Percentiles rank a stretch among this genome's conserved stretches.
Evolutionary conservation across 169 alveolate species (phyloP).

Genomic region (Besnoitia besnoiti): DNA sequence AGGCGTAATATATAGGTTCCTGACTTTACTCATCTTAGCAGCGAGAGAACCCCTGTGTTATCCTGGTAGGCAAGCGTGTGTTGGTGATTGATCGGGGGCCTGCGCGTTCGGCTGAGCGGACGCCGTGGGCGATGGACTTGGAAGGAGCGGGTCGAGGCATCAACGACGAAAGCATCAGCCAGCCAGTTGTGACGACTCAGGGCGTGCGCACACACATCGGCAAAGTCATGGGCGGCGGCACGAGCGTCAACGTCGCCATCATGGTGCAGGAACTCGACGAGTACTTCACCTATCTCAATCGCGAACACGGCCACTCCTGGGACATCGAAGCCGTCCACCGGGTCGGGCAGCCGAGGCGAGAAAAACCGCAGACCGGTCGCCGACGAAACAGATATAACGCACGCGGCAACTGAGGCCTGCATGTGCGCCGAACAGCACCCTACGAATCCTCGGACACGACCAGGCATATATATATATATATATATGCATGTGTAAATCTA

Average conservation of each 20-base stretch:
- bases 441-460: too few relatives aligned
- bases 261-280: constrained; percentile 67
- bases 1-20: too few relatives aligned
- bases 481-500: too few relatives aligned
- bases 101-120: constrained; percentile 45
- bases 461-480: too few relatives aligned
- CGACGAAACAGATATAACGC: neutral
- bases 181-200: constrained; percentile 70
- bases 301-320: constrained; percentile 49
- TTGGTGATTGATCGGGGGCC: constrained; percentile 76
- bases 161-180: constrained; percentile 70
- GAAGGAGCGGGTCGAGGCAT: constrained; percentile 72
- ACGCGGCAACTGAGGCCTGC: neutral
- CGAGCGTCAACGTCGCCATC: constrained; percentile 74
- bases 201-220: constrained; percentile 76
- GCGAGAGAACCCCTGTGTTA: neutral
- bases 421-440: too few relatives aligned
- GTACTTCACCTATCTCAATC: constrained; percentile 59
- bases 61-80: constrained; percentile 39
- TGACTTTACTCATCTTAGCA: too few relatives aligned
- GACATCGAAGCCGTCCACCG: constrained; percentile 7
- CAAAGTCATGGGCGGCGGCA: constrained; percentile 77
- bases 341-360: neutral
- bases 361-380: neutral
- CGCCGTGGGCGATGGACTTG: constrained; percentile 42